phyloP scores from a whole-genome alignment of 2,329 filamentous ascomycete species.

The Aspergillus sp. region DNA sequence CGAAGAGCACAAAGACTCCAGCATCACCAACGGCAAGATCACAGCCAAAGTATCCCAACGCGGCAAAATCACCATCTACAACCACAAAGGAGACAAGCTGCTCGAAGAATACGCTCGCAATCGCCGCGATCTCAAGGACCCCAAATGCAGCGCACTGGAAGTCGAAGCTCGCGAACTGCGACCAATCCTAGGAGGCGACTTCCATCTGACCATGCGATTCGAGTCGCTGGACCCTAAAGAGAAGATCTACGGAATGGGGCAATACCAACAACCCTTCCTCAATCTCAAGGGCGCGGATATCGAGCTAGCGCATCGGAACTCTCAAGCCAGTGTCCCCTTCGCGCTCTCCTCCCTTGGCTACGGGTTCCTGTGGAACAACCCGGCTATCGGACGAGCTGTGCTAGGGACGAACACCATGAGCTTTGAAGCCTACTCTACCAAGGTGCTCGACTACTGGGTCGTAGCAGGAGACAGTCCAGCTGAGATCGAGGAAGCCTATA shows the following conservation, averaged over 20 bases:
- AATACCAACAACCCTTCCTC: constrained; percentile 67
- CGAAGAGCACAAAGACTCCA: constrained; percentile 33
- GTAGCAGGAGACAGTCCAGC: constrained; percentile 59
- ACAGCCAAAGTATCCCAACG: constrained; percentile 49
- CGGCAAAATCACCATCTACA: constrained; percentile 55
- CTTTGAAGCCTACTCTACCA: constrained; percentile 63
- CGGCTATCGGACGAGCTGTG: constrained; percentile 61
- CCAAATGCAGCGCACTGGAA: constrained; percentile 60
- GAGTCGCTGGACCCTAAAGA: constrained; percentile 59
- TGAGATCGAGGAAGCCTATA: constrained; percentile 60
- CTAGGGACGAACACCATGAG: constrained; percentile 63
- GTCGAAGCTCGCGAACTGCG: constrained; percentile 62
- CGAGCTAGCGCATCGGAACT: constrained; percentile 67
- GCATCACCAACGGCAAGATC: constrained; percentile 53
- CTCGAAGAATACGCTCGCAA: constrained; percentile 58
- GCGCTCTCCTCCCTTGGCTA: constrained; percentile 62
- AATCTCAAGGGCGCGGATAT: constrained; percentile 64
- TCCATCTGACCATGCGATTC: constrained; percentile 60
- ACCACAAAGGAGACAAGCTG: constrained; percentile 46
- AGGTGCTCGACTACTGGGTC: constrained; percentile 65
- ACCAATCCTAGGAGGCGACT: constrained; percentile 56
- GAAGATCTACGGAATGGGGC: constrained; percentile 69
- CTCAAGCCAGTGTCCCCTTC: constrained; percentile 67
- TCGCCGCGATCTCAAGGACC: constrained; percentile 55
- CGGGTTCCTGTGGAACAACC: constrained; percentile 68